phyloP scores from a whole-genome alignment of 441 rosid species.

The Adansonia gregorii region DNA sequence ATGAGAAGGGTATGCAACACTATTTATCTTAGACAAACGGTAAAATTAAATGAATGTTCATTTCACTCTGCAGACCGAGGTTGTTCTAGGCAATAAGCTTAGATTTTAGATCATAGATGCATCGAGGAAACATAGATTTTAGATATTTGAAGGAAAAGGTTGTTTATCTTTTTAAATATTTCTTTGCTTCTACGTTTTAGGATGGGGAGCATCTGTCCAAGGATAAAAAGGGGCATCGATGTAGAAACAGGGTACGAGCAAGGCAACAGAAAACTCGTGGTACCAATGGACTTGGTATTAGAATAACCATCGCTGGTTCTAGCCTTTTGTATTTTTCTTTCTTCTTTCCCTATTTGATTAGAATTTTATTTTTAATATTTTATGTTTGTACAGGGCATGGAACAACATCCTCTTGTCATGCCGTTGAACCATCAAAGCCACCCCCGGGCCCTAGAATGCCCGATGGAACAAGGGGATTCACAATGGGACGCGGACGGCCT shows the following conservation, averaged over 20 bases:
- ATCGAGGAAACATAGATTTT: neutral
- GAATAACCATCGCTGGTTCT: neutral
- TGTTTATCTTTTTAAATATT: neutral
- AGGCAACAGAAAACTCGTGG: constrained; percentile 58
- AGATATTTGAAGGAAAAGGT: neutral
- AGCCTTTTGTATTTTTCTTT: constrained; percentile 4
- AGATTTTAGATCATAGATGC: neutral
- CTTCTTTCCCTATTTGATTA: neutral
- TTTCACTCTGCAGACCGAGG: neutral
- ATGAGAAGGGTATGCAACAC: neutral
- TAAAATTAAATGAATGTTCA: neutral
- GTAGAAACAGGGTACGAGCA: constrained; percentile 51
- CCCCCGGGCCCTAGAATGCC: constrained; percentile 99
- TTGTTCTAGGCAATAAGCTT: neutral
- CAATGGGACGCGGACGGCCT: constrained; percentile 85
- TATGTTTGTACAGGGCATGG: constrained; percentile 63
- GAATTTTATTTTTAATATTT: neutral
- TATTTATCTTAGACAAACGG: too few relatives aligned
- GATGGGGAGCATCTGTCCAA: constrained; percentile 54
- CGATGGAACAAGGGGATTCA: constrained; percentile 93
- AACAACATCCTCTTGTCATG: constrained; percentile 44
- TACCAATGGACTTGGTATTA: constrained; percentile 47
- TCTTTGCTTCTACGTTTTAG: constrained; percentile 38
- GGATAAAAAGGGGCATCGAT: constrained; percentile 65
- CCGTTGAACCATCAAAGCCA: constrained; percentile 61